Evolutionary conservation across 257 asterid genomes (phyloP), one percentile per base, ranked within the genome.

Genomic region (Verbascum thapsus): DNA sequence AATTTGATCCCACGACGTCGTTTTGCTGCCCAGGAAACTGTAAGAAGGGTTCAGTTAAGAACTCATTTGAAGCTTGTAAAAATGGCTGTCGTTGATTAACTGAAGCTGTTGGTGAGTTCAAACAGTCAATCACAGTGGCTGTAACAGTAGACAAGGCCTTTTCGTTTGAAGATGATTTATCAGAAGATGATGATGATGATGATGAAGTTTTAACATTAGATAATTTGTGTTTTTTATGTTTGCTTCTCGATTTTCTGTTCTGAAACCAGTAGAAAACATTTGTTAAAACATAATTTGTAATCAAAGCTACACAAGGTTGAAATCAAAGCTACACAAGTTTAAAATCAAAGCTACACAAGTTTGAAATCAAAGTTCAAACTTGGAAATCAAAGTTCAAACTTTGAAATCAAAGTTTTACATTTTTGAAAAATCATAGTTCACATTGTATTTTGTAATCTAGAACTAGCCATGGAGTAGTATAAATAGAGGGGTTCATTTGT

Each of bases 251-350:
- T 72, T 91, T 91, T 30, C 96, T 59, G 81, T 91, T 91, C 22
- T 91, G 98, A 64, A 91, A 91, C 98, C 98, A 88, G 60, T 91
- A 91, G 73, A 88, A 91, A n/a, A 91, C 96, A 45, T n/a, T n/a
- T n/a, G n/a, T n/a, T n/a, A n/a, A n/a, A n/a, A n/a, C n/a, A n/a
- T n/a, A n/a, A n/a, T n/a, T n/a, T n/a, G n/a, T n/a, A n/a, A n/a
- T n/a, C n/a, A n/a, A n/a, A n/a, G n/a, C n/a, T n/a, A n/a, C n/a
- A n/a, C n/a, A n/a, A n/a, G n/a, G n/a, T n/a, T n/a, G n/a, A n/a
- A n/a, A n/a, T n/a, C n/a, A n/a, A n/a, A n/a, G n/a, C n/a, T n/a
- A n/a, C n/a, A n/a, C n/a, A n/a, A n/a, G n/a, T n/a, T n/a, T n/a
- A n/a, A n/a, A n/a, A n/a, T n/a, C n/a, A n/a, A n/a, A n/a, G n/a